Evolutionary conservation across 2,329 filamentous ascomycete genomes (phyloP).

Genomic region (Fusarium heterosporum): DNA sequence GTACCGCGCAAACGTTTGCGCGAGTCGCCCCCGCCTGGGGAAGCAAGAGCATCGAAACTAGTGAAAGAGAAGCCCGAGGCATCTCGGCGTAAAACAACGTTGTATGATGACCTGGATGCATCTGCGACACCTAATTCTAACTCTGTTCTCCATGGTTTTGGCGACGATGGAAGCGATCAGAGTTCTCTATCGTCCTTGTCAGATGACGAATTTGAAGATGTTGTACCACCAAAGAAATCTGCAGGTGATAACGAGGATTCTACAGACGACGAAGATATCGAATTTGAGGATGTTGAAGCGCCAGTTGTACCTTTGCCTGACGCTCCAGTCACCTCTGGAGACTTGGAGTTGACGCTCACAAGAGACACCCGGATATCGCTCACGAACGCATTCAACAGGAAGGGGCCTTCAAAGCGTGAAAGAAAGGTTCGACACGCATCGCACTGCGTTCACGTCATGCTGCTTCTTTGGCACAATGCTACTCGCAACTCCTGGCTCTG

Average conservation of each 20-base stretch:
- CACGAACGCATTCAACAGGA: slow-evolving; percentile 74
- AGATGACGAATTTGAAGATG: slow-evolving; percentile 66
- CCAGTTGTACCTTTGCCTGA: slow-evolving; percentile 65
- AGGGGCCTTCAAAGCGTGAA: slow-evolving; percentile 87
- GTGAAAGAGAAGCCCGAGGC: slow-evolving; percentile 38
- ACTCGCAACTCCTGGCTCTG: slow-evolving; percentile 87
- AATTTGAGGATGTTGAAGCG: slow-evolving; percentile 73
- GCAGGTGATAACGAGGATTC: slow-evolving; percentile 52
- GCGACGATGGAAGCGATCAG: slow-evolving; percentile 54
- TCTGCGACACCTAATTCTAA: slow-evolving; percentile 57
- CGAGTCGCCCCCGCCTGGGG: slow-evolving; percentile 55
- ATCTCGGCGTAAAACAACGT: slow-evolving; percentile 62
- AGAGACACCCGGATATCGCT: slow-evolving; percentile 70
- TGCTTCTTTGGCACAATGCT: slow-evolving; percentile 89
- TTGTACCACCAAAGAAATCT: slow-evolving; percentile 53
- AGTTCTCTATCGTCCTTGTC: slow-evolving; percentile 66
- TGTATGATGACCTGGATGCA: slow-evolving; percentile 72
- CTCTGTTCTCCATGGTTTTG: slow-evolving; percentile 58
- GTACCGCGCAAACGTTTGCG: slow-evolving; percentile 75
- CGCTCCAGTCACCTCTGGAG: slow-evolving; percentile 67
- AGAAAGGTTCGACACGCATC: slow-evolving; percentile 80
- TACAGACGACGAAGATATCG: slow-evolving; percentile 60
- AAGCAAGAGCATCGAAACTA: slow-evolving; percentile 46
- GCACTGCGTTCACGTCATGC: slow-evolving; percentile 90
- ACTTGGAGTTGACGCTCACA: slow-evolving; percentile 79